A percentile compares a stretch with the other conserved stretches of the same genome.
These are phyloP conservation scores for Jackrogersella minutella DNA, from an alignment of 495 filamentous ascomycete genomes.

Conservation along the genomic window DNA sequence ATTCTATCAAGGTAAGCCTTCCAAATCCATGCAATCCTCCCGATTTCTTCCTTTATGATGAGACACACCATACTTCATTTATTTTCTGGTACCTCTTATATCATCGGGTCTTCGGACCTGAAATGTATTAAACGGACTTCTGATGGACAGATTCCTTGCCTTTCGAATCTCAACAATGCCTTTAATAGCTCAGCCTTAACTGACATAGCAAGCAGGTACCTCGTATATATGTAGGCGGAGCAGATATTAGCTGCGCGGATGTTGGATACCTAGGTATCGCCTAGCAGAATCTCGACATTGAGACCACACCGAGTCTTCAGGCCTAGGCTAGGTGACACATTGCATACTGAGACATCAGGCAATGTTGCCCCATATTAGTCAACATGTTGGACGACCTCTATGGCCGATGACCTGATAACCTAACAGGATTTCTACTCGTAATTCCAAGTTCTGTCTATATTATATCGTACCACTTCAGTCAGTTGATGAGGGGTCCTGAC, in stretches of 20 bases:
- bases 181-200: constrained; percentile 1
- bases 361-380: background rate
- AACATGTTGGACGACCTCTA: background rate
- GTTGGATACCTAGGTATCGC: background rate
- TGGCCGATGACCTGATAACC: background rate
- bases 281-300: background rate
- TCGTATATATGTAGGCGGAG: background rate
- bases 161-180: constrained; percentile 3
- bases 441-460: background rate
- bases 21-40: constrained; percentile 1
- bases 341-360: background rate
- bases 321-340: background rate
- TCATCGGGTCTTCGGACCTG: constrained; percentile 57
- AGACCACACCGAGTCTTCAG: background rate
- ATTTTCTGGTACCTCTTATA: constrained; percentile 73
- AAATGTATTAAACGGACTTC: constrained; percentile 70
- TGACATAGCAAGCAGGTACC: constrained; percentile 23
- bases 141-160: constrained; percentile 47
- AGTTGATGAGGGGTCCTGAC: too few species aligned
- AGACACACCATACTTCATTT: constrained; percentile 51
- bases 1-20: constrained; percentile 24
- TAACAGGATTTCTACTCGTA: background rate
- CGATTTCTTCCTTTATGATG: constrained; percentile 53
- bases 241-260: background rate
- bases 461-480: background rate